Base-by-base conservation (phyloP, 148 eudicot species). In the Vaccinium corymbosum region DNA sequence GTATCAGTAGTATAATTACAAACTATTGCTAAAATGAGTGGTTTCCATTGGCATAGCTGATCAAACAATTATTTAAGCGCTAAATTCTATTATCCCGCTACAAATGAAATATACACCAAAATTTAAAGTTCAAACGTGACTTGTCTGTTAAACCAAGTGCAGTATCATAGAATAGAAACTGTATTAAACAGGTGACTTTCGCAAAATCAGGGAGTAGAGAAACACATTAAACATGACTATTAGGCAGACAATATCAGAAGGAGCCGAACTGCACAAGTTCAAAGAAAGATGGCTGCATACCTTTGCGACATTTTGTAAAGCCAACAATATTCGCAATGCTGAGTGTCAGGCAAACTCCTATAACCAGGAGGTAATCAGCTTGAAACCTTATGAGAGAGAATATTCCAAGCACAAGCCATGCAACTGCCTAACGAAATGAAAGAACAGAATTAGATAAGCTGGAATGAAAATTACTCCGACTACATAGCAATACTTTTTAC, bases 271-370 rank as follows among this genome's bases (percentile, higher is more conserved):
- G 71, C 13, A 46, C 8, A 78, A 62, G 71, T 75, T 53, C 4
- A 42, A 62, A 78, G 25, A 76, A 83, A 13, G 20, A 20, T 32
- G 57, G 27, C 52, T 17, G 16, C 88, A 72, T 73, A 94, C 99
- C 99, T 94, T 97, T 97, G 80, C 94, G 95, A 88, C 99, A 97
- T 88, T 90, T 94, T 61, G 99, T 97, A 78, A 97, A 97, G 83
- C 99, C 99, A 84, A 97, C 87, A 79, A 97, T 93, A 85, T 97
- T 94, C 52, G 99, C 99, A 82, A 92, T 82, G 87, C 94, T 89
- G 86, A 96, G 99, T 61, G 99, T 94, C 92, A 96, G 86, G 87
- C 99, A 96, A 83, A 96, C 99, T 78, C 94, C 95, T 73, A 96
- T 93, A 77, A 96, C 99, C 56, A 97, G 99, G 74, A 94, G 94